Percentiles rank a stretch among this genome's conserved stretches.
Conservation (phyloP, 768 basidiomycete species). For the Boletus reticulatus region DNA sequence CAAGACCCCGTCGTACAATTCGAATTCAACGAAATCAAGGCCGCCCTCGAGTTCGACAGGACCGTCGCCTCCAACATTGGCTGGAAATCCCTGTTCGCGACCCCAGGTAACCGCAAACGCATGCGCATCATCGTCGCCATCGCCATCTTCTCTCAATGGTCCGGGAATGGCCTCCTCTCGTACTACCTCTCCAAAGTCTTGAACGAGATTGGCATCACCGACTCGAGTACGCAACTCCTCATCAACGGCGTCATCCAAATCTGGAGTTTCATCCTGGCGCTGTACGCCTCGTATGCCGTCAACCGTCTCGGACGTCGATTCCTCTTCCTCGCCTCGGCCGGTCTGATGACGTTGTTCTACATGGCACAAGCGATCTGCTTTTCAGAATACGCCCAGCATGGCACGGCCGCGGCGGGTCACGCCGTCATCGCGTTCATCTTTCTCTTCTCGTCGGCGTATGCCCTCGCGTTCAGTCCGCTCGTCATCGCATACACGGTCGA, state of each 20-base stretch:
- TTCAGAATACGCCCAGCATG: constrained; percentile 49
- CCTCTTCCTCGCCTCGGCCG: constrained; percentile 58
- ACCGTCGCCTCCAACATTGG: constrained; percentile 56
- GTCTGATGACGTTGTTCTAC: constrained; percentile 65
- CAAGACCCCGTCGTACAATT: constrained; percentile 67
- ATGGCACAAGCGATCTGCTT: constrained; percentile 67
- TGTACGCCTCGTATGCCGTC: constrained; percentile 31
- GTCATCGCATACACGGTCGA: constrained; percentile 64
- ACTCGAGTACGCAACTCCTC: constrained; percentile 49
- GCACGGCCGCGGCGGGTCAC: constrained; percentile 48
- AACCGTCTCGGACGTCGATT: constrained; percentile 65
- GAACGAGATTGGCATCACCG: constrained; percentile 58
- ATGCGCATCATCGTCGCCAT: constrained; percentile 67
- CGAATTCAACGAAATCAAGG: constrained; percentile 80
- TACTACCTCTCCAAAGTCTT: constrained; percentile 74
- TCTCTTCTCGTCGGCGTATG: constrained; percentile 47
- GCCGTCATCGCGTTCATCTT: constrained; percentile 55
- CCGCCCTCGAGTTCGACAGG: constrained; percentile 70
- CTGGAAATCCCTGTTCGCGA: constrained; percentile 66
- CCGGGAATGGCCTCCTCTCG: constrained; percentile 68
- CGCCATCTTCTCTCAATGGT: constrained; percentile 75
- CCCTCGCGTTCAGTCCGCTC: constrained; percentile 78
- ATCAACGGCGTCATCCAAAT: constrained; percentile 67
- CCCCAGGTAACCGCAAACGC: constrained; percentile 65
- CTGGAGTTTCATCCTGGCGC: constrained; percentile 18